phyloP scores from a whole-genome alignment of 805 yeast genomes.

The Metschnikowia chrysomelidarum region DNA sequence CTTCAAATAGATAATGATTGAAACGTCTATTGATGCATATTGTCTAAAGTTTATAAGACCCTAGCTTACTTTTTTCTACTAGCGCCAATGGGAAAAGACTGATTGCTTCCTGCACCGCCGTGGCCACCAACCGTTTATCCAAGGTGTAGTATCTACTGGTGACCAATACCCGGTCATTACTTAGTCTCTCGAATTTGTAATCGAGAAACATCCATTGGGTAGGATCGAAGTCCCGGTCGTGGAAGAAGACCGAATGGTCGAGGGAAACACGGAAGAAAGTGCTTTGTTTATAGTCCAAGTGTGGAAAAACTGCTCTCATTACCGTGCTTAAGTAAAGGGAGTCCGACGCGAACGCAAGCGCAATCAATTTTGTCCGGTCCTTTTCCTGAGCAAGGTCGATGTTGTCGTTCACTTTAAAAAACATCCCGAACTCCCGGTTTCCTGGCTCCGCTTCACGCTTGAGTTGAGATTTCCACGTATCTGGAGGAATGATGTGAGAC shows the following conservation, averaged over 20 bases:
- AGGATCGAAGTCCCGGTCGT: constrained; percentile 36
- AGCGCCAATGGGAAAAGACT: constrained; percentile 17
- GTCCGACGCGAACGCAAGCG: constrained; percentile 30
- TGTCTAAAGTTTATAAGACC: constrained; percentile 17
- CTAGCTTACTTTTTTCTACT: constrained; percentile 9
- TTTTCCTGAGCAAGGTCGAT: constrained; percentile 21
- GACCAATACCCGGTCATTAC: constrained; percentile 36
- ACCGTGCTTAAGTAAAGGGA: constrained; percentile 31
- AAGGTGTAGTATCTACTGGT: constrained; percentile 24
- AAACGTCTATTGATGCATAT: too few relatives aligned
- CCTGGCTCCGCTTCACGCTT: constrained; percentile 19
- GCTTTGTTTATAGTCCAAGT: constrained; percentile 12
- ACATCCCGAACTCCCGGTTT: constrained; percentile 27
- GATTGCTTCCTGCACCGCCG: constrained; percentile 35
- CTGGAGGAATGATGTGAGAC: constrained; percentile 27
- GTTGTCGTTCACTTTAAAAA: constrained; percentile 31
- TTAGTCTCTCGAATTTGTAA: constrained; percentile 29
- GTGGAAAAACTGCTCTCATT: constrained; percentile 21
- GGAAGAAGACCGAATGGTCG: constrained; percentile 37
- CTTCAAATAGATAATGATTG: too few relatives aligned
- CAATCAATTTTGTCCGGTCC: constrained; percentile 20
- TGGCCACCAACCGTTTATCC: constrained; percentile 30
- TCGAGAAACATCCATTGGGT: constrained; percentile 37
- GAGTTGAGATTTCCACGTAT: constrained; percentile 14
- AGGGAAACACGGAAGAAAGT: constrained; percentile 37